Base-by-base conservation (phyloP, 305 asterid genomes). In the Fraxinus nigra region DNA sequence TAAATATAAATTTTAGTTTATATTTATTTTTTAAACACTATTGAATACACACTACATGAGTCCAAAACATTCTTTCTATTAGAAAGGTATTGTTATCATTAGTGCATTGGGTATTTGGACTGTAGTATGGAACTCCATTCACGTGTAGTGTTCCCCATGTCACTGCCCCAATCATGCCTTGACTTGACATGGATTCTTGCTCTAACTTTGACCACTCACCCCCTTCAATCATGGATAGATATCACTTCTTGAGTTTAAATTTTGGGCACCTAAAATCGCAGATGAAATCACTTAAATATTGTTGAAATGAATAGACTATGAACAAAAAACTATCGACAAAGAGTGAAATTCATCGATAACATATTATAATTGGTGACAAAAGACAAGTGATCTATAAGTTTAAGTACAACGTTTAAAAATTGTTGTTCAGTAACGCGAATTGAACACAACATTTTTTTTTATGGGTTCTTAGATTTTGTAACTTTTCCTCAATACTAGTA, bases 61-160 rank as follows among this genome's bases (percentile, higher is more conserved):
- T 82, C 87, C 87, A 87, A 86, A 80, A 89, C 88, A 87, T 82
- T 88, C 83, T 85, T 86, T 86, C 81, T 34, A 83, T 76, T 80
- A 18, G 56, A 79, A 61, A 79, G 84, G 73, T 54, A 77, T 51
- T 67, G 37, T 32, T 32, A 82, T 75, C 10, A 78, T 79, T 56
- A 51, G 77, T 76, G 80, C 48, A 73, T 38, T 63, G 54, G 72
- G 63, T 30, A 65, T 63, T 48, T 78, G 78, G 65, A 63, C 63
- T 79, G 34, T 80, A 83, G 56, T 32, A 59, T 79, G 87, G 83
- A 80, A 77, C 70, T 79, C 76, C 67, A 32, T 85, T 85, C 91
- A 88, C 91, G 82, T 89, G 91, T 85, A 70, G 82, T 81, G 90
- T 85, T 73, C 48, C 70, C 75, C 34, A 4, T 37, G 34, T 69